Evolutionary conservation across 2,329 filamentous ascomycete species (phyloP), one percentile per base, ranked within the genome.

Genomic region (Drechslerella coelobrocha): DNA sequence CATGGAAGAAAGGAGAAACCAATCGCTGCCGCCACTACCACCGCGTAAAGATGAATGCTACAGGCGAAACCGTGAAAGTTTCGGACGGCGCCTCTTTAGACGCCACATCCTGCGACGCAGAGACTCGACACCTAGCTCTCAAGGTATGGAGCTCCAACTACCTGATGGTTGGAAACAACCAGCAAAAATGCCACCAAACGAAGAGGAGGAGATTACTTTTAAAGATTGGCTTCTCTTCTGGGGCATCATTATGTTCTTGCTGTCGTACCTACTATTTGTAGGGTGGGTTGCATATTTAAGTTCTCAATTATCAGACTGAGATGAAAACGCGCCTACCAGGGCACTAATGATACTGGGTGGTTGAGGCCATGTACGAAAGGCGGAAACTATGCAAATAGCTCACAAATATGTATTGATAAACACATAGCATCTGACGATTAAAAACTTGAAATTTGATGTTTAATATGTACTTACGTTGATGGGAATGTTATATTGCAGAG

Each of bases 21-120:
- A 37, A 21, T 24, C 37, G n/a, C 7, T 62, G 9, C 50, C 59
- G 5, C 59, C 59, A 2, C 14, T 62, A 23, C 50, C 48, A 5
- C 59, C 59, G 24, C 59, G 48, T 17, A 54, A 54, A 34, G 59
- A 54, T n/a, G 10, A 37, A 6, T 9, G 53, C 10, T 54, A 62
- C 50, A n/a, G 50, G 45, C 23, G 50, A 45, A 29, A 34, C 19
- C 6, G 10, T 10, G 9, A n/a, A 2, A 7, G 19, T 17, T 26
- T 37, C 4, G 19, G 1, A 17, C 54, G 59, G 59, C 31, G 47
- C 4, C 9, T 47, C 9, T 37, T 62, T n/a, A 62, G 26, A 26
- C 24, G 26, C 8, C 37, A 24, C 24, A 31, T 24, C 8, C n/a
- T 62, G 3, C 8, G 26, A 2, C 21, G 51, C 9, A 29, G 50